phyloP scores from a whole-genome alignment of 2,329 filamentous ascomycete species.

The Verticillium albo-atrum region DNA sequence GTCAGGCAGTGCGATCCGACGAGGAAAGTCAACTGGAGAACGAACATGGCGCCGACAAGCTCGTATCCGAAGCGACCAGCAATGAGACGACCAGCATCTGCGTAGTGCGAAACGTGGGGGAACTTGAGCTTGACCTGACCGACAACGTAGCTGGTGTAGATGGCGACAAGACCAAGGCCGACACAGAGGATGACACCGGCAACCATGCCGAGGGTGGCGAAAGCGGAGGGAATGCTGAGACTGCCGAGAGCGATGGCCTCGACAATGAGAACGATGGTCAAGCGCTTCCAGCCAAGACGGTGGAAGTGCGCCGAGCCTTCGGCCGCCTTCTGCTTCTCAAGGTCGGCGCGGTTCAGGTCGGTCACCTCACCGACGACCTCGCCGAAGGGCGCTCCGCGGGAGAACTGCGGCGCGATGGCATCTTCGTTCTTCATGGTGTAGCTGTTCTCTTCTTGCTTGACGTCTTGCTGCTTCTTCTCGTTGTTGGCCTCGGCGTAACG shows the following conservation, averaged over 20 bases:
- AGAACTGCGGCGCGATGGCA: constrained; percentile 10
- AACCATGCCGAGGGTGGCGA: constrained; percentile 50
- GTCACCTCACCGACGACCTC: constrained; percentile 21
- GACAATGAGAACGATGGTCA: constrained; percentile 51
- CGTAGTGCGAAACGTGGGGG: constrained; percentile 60
- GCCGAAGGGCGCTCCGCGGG: constrained; percentile 14
- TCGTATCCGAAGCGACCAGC: constrained; percentile 57
- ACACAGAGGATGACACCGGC: constrained; percentile 30
- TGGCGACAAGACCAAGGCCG: constrained; percentile 29
- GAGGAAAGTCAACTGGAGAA: constrained; percentile 63
- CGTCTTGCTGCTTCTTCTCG: constrained; percentile 6
- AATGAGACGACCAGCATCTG: constrained; percentile 61
- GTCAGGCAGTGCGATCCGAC: constrained; percentile 69
- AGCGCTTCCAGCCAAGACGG: constrained; percentile 52
- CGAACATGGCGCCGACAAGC: constrained; percentile 56
- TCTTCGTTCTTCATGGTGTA: constrained; percentile 4
- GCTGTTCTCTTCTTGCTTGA: neutral
- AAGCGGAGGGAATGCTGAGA: constrained; percentile 46
- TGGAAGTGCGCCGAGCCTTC: constrained; percentile 44
- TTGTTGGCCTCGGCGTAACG: neutral
- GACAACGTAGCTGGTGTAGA: constrained; percentile 35
- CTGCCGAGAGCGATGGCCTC: constrained; percentile 52
- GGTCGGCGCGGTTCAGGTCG: constrained; percentile 26
- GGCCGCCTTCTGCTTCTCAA: constrained; percentile 41
- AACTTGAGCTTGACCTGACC: constrained; percentile 42